Evolutionary conservation across 1,284 basidiomycete genomes (phyloP), one percentile per base, ranked within the genome.

Genomic region (Sanghuangporus sanghuang): DNA sequence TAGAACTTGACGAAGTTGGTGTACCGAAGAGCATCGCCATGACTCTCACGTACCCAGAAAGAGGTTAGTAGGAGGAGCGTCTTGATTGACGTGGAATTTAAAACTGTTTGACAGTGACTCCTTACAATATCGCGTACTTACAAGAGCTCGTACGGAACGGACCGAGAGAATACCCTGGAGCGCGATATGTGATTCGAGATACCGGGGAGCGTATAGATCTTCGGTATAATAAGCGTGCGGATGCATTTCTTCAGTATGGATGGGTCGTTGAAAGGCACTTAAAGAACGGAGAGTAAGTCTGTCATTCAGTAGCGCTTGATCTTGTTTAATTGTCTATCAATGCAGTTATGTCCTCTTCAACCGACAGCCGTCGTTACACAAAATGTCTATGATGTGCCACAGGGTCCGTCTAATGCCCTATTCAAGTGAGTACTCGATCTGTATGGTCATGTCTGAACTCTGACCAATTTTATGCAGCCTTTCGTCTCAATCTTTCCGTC

Each of bases 321-420:
- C 14, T 57, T 39, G 67, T 68, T 8, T 21, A 23, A 68, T n/a
- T 18, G 44, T n/a, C 42, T 35, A 40, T 14, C 64, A 61, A 27
- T 57, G 7, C 68, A 95, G 93, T 73, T 98, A 85, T 71, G 93
- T 99, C 40, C 79, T 99, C 58, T 99, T 99, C 82, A 99, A 99
- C 76, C 96, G 97, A 67, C 97, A 99, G 73, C 97, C 97, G 2
- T 93, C 89, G 82, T 77, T 99, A 76, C 97, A 99, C 78, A 99
- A 99, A 78, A 99, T 99, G 97, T 96, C 93, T 82, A 99, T 99
- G 97, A 99, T 99, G 97, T 95, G 93, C 76, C 97, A 99, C 79
- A 87, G 97, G 48, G 93, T 99, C 57, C 95, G 93, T 73, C 80
- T 99, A 64, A 98, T 99, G 96, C 93, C 94, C 40, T 99, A 98